Evolutionary conservation across 345 rosid species (phyloP).

Genomic region (Populus pruinosa): DNA sequence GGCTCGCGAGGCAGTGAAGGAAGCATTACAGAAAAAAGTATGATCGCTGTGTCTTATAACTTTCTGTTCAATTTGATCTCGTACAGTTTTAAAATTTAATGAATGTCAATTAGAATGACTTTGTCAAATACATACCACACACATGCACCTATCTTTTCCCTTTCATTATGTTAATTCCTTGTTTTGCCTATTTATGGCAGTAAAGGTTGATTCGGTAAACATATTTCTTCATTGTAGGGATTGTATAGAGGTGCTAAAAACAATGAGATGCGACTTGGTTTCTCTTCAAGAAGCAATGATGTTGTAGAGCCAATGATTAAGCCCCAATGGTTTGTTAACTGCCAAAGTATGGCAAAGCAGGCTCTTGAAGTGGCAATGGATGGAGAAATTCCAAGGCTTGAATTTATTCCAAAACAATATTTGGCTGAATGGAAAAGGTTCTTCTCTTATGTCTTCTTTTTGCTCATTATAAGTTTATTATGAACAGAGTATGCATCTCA

Average conservation of each 20-base stretch:
- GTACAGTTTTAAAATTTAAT: too few relatives aligned
- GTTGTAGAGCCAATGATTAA: conserved; percentile 87
- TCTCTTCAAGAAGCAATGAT: conserved; percentile 76
- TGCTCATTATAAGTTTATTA: neutral
- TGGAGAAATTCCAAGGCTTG: conserved; percentile 58
- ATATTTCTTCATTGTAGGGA: conserved; percentile 42
- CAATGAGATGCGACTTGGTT: conserved; percentile 93
- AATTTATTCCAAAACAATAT: conserved; percentile 83
- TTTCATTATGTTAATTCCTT: neutral
- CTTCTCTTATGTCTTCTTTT: conserved; percentile 19
- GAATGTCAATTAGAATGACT: too few relatives aligned
- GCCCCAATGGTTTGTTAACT: conserved; percentile 90
- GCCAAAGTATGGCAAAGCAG: conserved; percentile 63
- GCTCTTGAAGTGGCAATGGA: conserved; percentile 73
- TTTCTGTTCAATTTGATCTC: neutral
- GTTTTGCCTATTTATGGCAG: neutral
- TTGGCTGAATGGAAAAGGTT: conserved; percentile 94
- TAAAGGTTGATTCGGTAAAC: neutral
- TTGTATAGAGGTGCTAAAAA: conserved; percentile 68
- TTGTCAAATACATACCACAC: too few relatives aligned
- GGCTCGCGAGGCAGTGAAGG: conserved; percentile 82
- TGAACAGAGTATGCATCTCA: neutral
- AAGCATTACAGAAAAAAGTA: conserved; percentile 70
- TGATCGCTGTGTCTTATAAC: neutral
- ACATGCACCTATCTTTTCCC: neutral